Percentiles rank a stretch among this genome's conserved stretches.
These are phyloP conservation scores for Fusarium begoniae DNA, from an alignment of 2,329 filamentous ascomycete species.

Conservation along the genomic window DNA sequence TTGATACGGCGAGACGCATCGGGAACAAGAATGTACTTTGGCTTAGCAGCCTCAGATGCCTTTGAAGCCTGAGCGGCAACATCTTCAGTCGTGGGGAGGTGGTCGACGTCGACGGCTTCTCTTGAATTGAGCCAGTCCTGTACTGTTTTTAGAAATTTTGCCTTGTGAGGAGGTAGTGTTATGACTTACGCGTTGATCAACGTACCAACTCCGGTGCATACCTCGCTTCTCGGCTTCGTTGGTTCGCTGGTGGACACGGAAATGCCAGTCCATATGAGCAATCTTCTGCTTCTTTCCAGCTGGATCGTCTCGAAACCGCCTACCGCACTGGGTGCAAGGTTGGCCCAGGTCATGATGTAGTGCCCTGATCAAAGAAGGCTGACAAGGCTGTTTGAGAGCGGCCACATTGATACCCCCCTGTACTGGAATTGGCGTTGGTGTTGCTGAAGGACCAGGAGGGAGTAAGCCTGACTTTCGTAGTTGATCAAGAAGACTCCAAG, in stretches of 20 bases:
- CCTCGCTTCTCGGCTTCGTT: constrained; percentile 85
- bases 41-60: constrained; percentile 55
- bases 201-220: constrained; percentile 93
- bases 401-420: constrained; percentile 70
- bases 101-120: constrained; percentile 77
- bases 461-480: constrained; percentile 75
- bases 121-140: constrained; percentile 91
- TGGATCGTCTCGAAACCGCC: constrained; percentile 81
- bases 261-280: constrained; percentile 97
- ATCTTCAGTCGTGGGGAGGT: constrained; percentile 49
- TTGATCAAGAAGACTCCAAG: constrained; percentile 71
- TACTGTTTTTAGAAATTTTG: constrained; percentile 39
- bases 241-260: constrained; percentile 89
- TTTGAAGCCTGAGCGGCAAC: constrained; percentile 47
- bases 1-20: constrained; percentile 79
- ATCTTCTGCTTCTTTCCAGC: constrained; percentile 87
- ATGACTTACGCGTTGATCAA: constrained; percentile 79
- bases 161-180: neutral
- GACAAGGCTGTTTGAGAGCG: constrained; percentile 78
- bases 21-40: constrained; percentile 84
- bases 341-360: constrained; percentile 86
- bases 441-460: constrained; percentile 54
- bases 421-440: constrained; percentile 49
- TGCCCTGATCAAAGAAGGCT: constrained; percentile 75
- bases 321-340: constrained; percentile 90